Evolutionary conservation across 805 yeast species (phyloP).

Genomic region (Pichia californica): DNA sequence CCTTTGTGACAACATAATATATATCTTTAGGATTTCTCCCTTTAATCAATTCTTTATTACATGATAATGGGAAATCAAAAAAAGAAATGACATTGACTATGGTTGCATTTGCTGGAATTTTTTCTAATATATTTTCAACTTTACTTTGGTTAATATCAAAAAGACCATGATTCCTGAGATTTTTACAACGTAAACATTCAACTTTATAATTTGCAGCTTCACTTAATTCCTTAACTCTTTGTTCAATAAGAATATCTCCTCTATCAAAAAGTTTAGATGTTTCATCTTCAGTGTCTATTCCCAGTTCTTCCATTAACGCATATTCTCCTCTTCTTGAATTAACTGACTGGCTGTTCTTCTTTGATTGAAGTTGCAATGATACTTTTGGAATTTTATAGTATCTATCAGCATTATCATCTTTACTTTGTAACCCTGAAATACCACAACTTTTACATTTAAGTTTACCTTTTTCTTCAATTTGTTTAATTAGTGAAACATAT

Average conservation of each 20-base stretch:
- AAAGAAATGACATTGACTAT: conserved; percentile 60
- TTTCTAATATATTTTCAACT: conserved; percentile 26
- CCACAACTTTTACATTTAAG: conserved; percentile 51
- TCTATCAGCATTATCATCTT: conserved; percentile 32
- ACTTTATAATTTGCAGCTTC: not conserved
- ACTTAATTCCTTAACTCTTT: not conserved
- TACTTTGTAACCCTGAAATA: conserved; percentile 36
- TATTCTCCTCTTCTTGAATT: not conserved
- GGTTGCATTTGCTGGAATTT: conserved; percentile 39
- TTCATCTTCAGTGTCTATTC: not conserved
- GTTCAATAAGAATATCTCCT: not conserved
- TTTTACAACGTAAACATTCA: conserved; percentile 7
- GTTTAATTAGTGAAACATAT: conserved; percentile 1
- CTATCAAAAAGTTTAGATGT: not conserved
- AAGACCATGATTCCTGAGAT: conserved; percentile 7
- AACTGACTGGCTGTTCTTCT: not conserved
- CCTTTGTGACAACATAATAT: conserved; percentile 36
- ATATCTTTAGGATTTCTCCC: conserved; percentile 31
- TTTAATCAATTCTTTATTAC: conserved; percentile 33
- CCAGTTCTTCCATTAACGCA: conserved; percentile 6
- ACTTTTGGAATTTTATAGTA: conserved; percentile 24
- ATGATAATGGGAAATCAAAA: conserved; percentile 64
- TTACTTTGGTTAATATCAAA: conserved; percentile 10
- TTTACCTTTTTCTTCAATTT: not conserved
- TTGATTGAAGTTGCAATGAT: not conserved